These are phyloP conservation scores for Brassica juncea DNA, from an alignment of 345 rosid genomes.

Conservation along the genomic window DNA sequence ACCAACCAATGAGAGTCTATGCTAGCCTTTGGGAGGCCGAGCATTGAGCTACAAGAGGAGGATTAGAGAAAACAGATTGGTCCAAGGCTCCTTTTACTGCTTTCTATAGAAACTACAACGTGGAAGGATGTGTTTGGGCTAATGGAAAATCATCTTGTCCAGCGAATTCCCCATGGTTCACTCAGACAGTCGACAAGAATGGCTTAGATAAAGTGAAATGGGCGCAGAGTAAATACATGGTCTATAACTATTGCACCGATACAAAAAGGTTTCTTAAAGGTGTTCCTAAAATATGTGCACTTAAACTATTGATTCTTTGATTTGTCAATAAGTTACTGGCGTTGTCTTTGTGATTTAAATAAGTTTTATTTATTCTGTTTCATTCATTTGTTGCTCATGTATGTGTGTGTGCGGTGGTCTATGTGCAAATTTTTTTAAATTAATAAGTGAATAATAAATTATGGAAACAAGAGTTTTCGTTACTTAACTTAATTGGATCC, in stretches of 20 bases:
- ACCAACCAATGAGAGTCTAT: constrained; percentile 59
- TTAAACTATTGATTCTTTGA: constrained; percentile 11
- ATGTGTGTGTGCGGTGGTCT: not conserved
- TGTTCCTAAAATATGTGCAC: constrained; percentile 29
- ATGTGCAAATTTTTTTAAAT: not conserved
- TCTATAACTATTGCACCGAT: constrained; percentile 47
- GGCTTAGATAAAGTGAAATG: constrained; percentile 36
- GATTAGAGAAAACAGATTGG: constrained; percentile 64
- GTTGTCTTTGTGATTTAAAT: constrained; percentile 7
- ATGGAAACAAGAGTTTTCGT: not conserved
- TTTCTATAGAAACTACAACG: constrained; percentile 57
- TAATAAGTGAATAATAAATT: not conserved
- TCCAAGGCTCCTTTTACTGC: constrained; percentile 63
- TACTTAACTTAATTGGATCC: not conserved
- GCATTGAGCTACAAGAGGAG: constrained; percentile 77
- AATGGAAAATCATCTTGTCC: constrained; percentile 52
- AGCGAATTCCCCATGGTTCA: constrained; percentile 40
- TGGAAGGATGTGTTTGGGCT: constrained; percentile 55
- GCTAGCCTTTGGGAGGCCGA: constrained; percentile 79
- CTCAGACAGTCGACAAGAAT: constrained; percentile 38
- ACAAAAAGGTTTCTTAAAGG: constrained; percentile 39
- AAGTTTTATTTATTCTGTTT: not conserved
- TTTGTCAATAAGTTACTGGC: not conserved
- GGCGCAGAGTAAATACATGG: constrained; percentile 52
- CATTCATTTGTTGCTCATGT: constrained; percentile 23